Base-by-base conservation (phyloP, 768 basidiomycete genomes). In the Cystofilobasidium ferigula region DNA sequence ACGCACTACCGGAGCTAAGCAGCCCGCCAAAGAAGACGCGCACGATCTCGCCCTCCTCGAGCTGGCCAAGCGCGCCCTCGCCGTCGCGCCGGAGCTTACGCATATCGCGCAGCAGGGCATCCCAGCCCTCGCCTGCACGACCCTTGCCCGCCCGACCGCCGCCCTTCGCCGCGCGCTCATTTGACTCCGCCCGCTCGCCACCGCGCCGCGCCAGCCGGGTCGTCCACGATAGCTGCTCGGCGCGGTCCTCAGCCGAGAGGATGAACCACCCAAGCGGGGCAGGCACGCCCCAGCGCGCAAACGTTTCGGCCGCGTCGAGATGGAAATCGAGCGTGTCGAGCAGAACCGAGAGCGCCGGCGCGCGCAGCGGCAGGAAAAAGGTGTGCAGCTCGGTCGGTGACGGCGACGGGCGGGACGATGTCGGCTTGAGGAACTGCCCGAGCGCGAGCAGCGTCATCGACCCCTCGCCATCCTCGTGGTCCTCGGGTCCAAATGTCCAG, bases 291-390 rank as follows among this genome's bases (percentile, higher is more conserved):
- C 93, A 99, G 34, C 89, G 82, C 2, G 88, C 82, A 22, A 99
- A 78, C 51, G 91, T 89, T 76, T 98, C 94, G 26, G 89, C 93
- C 0, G 88, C 87, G 72, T 95, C 89, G 16, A 99, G 81, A 75
- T 98, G 94, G 1, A 94, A 83, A 76, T 98, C 94, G 60, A 97
- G 81, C 59, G 91, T 84, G 73, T 99, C 94, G 45, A 99, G 82
- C 8, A 86, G 84, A 61, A 83, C 82, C 0, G 92, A 93, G 10
- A 97, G 79, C 0, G 87, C 83, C 2, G 83, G 76, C 24, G 85
- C 76, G 0, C 87, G 84, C 7, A 97, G 80, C 1, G 88, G 86
- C 63, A 82, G 81, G 79, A 95, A 92, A 78, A 92, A 93, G 2
- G 86, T 70, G 66, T 87, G 78, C 9, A 97, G 79, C 68, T 92